These are phyloP conservation scores for Elaphomyces granulatus DNA, from an alignment of 495 filamentous ascomycete genomes.

Conservation along the genomic window DNA sequence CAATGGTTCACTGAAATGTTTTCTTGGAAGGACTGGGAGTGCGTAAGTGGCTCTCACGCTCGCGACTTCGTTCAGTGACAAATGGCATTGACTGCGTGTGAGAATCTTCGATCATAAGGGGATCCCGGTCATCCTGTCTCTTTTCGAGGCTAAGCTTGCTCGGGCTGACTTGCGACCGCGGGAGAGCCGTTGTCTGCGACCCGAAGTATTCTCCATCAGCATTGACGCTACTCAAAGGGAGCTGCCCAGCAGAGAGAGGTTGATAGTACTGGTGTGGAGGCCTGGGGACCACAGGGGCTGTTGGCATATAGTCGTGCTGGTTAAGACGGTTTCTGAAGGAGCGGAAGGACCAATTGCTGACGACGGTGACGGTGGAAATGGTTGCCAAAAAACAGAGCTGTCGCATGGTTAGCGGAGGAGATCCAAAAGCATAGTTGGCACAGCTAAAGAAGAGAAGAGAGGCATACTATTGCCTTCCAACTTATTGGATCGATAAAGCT, in stretches of 20 bases:
- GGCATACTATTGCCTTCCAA: constrained; percentile 54
- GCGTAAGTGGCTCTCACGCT: constrained; percentile 22
- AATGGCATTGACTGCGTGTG: constrained; percentile 17
- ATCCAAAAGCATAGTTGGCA: constrained; percentile 8
- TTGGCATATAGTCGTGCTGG: constrained; percentile 19
- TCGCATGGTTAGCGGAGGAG: neutral
- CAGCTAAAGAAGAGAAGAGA: neutral
- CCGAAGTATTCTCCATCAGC: no score
- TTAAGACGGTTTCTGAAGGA: constrained; percentile 27
- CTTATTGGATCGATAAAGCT: constrained; percentile 56
- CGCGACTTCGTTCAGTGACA: constrained; percentile 23
- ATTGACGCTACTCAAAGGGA: constrained; percentile 63
- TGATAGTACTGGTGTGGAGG: constrained; percentile 15
- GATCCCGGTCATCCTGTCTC: constrained; percentile 11
- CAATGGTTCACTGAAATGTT: no score
- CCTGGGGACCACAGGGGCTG: constrained; percentile 11
- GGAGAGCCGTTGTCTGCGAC: no score
- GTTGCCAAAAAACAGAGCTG: constrained; percentile 30
- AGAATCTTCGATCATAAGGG: constrained; percentile 24
- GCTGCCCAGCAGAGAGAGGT: constrained; percentile 63
- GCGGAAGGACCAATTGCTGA: constrained; percentile 35
- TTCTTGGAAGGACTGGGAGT: constrained; percentile 29
- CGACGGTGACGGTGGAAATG: constrained; percentile 28
- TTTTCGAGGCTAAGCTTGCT: no score
- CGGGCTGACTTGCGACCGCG: constrained; percentile 1